phyloP scores from a whole-genome alignment of 2,329 filamentous ascomycete genomes.

The Acarospora socialis region DNA sequence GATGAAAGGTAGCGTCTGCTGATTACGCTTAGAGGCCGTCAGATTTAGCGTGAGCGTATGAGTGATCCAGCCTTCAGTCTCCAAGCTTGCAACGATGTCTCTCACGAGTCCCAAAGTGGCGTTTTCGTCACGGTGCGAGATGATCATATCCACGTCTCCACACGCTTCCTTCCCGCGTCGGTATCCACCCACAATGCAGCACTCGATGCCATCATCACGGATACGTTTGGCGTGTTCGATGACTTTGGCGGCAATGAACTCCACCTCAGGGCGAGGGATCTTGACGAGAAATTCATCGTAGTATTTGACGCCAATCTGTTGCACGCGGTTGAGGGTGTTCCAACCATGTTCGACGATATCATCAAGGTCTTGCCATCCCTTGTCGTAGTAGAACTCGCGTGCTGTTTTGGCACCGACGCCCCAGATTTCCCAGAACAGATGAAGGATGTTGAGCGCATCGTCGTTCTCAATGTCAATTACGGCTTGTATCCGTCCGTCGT shows the following conservation, averaged over 20 bases:
- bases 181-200: conserved; percentile 64
- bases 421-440: conserved; percentile 72
- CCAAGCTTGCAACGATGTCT: conserved; percentile 56
- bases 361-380: conserved; percentile 69
- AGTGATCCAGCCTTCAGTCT: conserved; percentile 57
- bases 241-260: conserved; percentile 50
- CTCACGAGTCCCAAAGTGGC: conserved; percentile 57
- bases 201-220: conserved; percentile 39
- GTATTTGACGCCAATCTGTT: conserved; percentile 89
- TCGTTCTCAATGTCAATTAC: conserved; percentile 51
- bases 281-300: conserved; percentile 68
- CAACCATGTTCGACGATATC: conserved; percentile 77
- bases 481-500: conserved; percentile 45
- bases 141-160: conserved; percentile 74
- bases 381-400: conserved; percentile 61
- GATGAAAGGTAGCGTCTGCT: conserved; percentile 44
- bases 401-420: conserved; percentile 78
- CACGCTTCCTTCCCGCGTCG: conserved; percentile 58
- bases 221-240: conserved; percentile 52
- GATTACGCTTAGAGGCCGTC: conserved; percentile 57
- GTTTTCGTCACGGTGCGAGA: conserved; percentile 61
- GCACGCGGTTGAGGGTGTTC: conserved; percentile 57
- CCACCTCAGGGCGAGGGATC: conserved; percentile 61
- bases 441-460: conserved; percentile 47
- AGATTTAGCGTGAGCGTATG: conserved; percentile 63